These are phyloP conservation scores for Globisporangium megalacanthum DNA, from an alignment of 352 stramenopile genomes.

Conservation along the genomic window DNA sequence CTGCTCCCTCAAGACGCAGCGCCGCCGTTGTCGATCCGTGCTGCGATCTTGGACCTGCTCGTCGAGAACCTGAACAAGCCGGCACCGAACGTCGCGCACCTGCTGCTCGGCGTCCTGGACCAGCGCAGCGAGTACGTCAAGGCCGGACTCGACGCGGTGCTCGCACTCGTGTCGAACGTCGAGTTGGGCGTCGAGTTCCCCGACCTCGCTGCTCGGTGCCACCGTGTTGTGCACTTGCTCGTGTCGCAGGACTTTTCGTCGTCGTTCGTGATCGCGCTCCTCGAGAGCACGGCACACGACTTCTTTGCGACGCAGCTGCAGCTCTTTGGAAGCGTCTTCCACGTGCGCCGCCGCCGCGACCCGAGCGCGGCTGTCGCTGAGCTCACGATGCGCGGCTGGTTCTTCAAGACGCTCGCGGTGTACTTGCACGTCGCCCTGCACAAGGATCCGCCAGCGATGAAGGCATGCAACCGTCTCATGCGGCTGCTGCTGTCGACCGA, in stretches of 20 bases:
- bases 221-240: conserved; percentile 61
- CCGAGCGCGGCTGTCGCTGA: conserved; percentile 37
- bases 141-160: conserved; percentile 55
- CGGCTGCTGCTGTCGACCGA: conserved; percentile 38
- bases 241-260: conserved; percentile 70
- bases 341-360: conserved; percentile 32
- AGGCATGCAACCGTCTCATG: conserved; percentile 64
- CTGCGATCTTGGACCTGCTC: conserved; percentile 65
- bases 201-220: conserved; percentile 53
- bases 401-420: conserved; percentile 74
- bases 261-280: conserved; percentile 32
- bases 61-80: conserved; percentile 75
- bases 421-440: conserved; percentile 71
- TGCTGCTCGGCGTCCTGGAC: conserved; percentile 60
- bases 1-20: conserved; percentile 34
- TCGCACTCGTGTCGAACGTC: conserved; percentile 66
- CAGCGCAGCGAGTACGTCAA: conserved; percentile 35
- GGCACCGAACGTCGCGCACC: conserved; percentile 66
- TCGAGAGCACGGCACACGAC: conserved; percentile 58
- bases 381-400: conserved; percentile 79
- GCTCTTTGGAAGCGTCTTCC: conserved; percentile 47
- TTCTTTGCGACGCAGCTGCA: conserved; percentile 66
- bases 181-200: conserved; percentile 67
- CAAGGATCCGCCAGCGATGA: conserved; percentile 65
- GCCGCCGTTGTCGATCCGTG: conserved; percentile 51